Evolutionary conservation across 371 early-diverging fungal species (phyloP), one percentile per base, ranked within the genome.

Genomic region (Rhizomucor miehei): DNA sequence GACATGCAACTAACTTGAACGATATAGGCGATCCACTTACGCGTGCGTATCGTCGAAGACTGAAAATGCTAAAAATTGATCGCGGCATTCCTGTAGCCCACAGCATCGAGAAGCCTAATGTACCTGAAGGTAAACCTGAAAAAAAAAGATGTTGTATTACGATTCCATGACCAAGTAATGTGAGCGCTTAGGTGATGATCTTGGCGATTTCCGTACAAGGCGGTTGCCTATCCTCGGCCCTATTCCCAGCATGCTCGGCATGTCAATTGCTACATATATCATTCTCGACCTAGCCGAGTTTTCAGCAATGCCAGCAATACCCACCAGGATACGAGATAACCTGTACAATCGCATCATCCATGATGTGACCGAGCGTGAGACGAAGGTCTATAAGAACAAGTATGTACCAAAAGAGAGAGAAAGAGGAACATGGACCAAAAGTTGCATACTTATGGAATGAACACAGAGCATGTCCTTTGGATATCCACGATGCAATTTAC

Each of bases 221-320:
- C 58, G 94, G 95, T 59, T 92, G 16, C 91, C 93, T 14, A 90
- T 94, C 9, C 72, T 97, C 19, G 92, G 80, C 14, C 90, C 96
- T 1, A 65, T 96, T 34, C 94, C 95, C 0, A 93, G 94, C 14
- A 84, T 95, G 67, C 95, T 95, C 71, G 97, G 96, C 25, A 89
- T 88, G 77, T 78, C 91, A 11, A 83, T 97, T 67, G 93, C 92
- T 4, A 89, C 94, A 1, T 86, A 89, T 59, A 85, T 93, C n/a
- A 66, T 92, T 34, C 84, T 88, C 8, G 80, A 83, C 48, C 69
- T 97, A 9, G 89, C 90, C 9, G 80, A 79, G 4, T 90, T 86
- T 66, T 77, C 80, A 6, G 85, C 87, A 11, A 66, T 69, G 23
- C 84, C 87, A 36, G 89, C 94, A 0, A 71, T 93, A 29, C 73